Evolutionary conservation across 176 grass and related monocot genomes (phyloP).

Genomic region (Aegilops tauschii): DNA sequence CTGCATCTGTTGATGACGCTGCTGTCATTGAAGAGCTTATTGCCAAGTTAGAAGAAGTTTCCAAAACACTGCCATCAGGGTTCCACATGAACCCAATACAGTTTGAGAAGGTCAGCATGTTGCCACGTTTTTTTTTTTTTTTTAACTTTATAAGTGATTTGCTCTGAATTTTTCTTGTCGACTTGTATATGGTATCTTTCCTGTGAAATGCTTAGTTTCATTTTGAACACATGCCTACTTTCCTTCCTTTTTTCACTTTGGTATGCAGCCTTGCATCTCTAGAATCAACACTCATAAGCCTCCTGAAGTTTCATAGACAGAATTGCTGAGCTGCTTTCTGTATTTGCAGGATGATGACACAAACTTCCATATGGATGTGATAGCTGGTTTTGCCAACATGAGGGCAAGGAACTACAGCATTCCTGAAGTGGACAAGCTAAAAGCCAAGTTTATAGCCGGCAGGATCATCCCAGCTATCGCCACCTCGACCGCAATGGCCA

Average conservation of each 20-base stretch:
- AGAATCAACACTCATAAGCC: not conserved
- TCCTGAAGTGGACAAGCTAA: conserved; percentile 82
- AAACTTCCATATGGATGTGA: conserved; percentile 90
- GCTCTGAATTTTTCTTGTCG: not conserved
- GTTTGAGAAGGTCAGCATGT: conserved; percentile 83
- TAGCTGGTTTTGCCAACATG: conserved; percentile 90
- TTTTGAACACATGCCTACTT: not conserved
- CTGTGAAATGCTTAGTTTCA: not conserved
- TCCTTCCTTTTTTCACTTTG: not conserved
- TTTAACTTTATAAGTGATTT: not conserved
- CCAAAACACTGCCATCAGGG: conserved; percentile 53
- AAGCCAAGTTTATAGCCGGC: conserved; percentile 88
- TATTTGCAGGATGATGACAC: conserved; percentile 80
- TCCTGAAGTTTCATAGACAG: not conserved
- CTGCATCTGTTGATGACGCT: conserved; percentile 79
- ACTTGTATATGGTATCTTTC: not conserved
- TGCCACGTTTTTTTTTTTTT: not conserved
- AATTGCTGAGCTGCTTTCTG: not conserved
- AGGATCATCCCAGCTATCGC: conserved; percentile 91
- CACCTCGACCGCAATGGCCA: conserved; percentile 74
- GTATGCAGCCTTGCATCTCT: not conserved
- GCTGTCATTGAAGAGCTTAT: conserved; percentile 77
- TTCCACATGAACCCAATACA: conserved; percentile 90
- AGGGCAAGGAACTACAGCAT: conserved; percentile 82
- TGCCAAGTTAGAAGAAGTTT: conserved; percentile 61